A percentile compares a stretch with the other conserved stretches of the same genome.
phyloP scores from a whole-genome alignment of 805 yeast species.

The Diddensiella santjacobensis region DNA sequence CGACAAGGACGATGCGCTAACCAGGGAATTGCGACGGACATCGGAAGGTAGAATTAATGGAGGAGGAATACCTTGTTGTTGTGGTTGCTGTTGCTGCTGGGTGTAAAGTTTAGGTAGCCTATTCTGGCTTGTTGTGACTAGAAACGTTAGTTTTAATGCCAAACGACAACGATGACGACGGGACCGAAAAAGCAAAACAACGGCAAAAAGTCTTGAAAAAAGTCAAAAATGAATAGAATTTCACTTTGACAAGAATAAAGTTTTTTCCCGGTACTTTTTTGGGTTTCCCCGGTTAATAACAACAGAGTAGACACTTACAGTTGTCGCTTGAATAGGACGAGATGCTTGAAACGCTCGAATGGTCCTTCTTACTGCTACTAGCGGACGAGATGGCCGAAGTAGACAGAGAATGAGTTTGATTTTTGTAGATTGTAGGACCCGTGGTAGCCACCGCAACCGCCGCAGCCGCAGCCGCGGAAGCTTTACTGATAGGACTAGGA shows the following conservation, averaged over 20 bases:
- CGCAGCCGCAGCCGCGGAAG: not conserved
- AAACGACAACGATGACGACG: not conserved
- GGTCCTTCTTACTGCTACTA: conserved; percentile 1
- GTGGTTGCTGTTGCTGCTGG: not conserved
- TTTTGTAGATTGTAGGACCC: not conserved
- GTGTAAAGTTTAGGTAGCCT: not conserved
- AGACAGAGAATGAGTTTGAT: not conserved
- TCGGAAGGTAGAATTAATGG: conserved; percentile 24
- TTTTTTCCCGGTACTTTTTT: not conserved
- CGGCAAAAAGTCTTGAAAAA: not conserved
- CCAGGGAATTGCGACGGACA: conserved; percentile 18
- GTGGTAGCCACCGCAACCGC: not conserved
- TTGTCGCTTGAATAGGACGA: not conserved
- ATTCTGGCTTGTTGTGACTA: not conserved
- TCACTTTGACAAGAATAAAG: not conserved
- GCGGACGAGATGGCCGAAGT: conserved; percentile 4
- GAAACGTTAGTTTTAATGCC: conserved; percentile 3
- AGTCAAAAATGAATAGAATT: not conserved
- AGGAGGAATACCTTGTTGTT: not conserved
- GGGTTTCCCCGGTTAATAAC: too few species aligned
- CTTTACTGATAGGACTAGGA: not conserved
- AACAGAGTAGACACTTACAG: not conserved
- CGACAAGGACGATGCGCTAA: conserved; percentile 12
- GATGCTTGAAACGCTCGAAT: conserved; percentile 1
- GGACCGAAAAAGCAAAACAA: not conserved